A percentile compares a stretch with the other conserved stretches of the same genome.
Evolutionary conservation across 768 basidiomycete species (phyloP).

Genomic region (Calocera viscosa): DNA sequence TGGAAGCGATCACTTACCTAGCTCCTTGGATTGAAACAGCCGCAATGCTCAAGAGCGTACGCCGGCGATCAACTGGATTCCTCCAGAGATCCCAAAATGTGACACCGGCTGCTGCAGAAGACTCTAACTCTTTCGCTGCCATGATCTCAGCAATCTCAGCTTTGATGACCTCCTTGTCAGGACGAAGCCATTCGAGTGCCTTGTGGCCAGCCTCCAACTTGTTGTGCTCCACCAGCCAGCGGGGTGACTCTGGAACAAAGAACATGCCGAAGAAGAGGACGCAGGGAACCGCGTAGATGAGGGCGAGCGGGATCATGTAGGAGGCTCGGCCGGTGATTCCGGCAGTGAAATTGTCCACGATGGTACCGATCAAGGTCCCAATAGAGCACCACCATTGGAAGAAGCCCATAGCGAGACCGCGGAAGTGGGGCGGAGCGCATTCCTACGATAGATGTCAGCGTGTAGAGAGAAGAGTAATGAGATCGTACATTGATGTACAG

Average conservation of each 20-base stretch:
- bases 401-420: conserved; percentile 2
- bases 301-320: conserved; percentile 7
- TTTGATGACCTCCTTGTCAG: background rate
- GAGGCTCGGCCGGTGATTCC: conserved; percentile 12
- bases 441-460: background rate
- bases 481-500: background rate
- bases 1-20: background rate
- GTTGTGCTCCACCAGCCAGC: conserved; percentile 2
- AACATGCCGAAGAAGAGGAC: conserved; percentile 6
- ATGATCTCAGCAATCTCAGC: background rate
- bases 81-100: conserved; percentile 5
- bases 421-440: background rate
- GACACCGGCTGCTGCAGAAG: background rate
- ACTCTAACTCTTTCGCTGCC: background rate
- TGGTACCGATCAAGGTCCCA: background rate
- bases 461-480: background rate
- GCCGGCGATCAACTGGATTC: background rate
- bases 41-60: background rate
- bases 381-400: conserved; percentile 5
- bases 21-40: background rate
- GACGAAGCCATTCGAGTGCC: conserved; percentile 10
- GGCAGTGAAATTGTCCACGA: background rate
- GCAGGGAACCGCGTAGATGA: conserved; percentile 1
- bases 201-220: background rate
- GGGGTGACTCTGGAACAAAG: background rate